Evolutionary conservation across 2,329 filamentous ascomycete species (phyloP).

Genomic region (Fusarium devonianum): DNA sequence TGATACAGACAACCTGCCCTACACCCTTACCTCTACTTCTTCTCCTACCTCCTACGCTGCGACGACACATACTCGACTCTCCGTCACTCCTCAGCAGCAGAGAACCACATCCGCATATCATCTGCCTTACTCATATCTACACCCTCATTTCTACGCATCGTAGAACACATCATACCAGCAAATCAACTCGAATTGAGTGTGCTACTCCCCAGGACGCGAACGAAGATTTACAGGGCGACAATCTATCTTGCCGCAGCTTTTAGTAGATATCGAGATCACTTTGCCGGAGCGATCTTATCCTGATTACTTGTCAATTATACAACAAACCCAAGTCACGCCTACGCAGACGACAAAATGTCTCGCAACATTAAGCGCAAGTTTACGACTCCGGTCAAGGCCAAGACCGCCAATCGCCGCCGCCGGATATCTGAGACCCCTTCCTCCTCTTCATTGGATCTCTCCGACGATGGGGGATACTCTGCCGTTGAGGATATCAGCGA

Average conservation of each 20-base stretch:
- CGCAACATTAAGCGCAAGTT: slow-evolving; percentile 61
- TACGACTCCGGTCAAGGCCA: slow-evolving; percentile 52
- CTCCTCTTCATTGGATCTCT: slow-evolving; percentile 65
- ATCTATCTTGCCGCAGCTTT: no score
- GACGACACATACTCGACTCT: slow-evolving; percentile 2
- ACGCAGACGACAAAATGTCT: slow-evolving; percentile 51
- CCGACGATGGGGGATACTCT: slow-evolving; percentile 77
- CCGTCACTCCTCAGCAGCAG: not conserved
- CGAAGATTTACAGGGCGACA: not conserved
- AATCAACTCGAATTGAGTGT: not conserved
- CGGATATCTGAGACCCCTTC: slow-evolving; percentile 58
- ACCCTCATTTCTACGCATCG: no score
- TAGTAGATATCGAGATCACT: not conserved
- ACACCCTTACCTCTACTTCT: slow-evolving; percentile 7
- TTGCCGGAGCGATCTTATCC: slow-evolving; percentile 2
- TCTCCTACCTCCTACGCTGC: slow-evolving; percentile 1
- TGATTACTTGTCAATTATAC: no score
- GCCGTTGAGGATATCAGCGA: slow-evolving; percentile 82
- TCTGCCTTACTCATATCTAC: no score
- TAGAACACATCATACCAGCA: not conserved
- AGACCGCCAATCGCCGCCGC: slow-evolving; percentile 53
- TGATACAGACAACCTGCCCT: slow-evolving; percentile 18
- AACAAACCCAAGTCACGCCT: slow-evolving; percentile 1
- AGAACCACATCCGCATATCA: not conserved
- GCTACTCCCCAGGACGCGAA: not conserved